Evolutionary conservation across 495 filamentous ascomycete species (phyloP).

Genomic region (Letharia lupina): DNA sequence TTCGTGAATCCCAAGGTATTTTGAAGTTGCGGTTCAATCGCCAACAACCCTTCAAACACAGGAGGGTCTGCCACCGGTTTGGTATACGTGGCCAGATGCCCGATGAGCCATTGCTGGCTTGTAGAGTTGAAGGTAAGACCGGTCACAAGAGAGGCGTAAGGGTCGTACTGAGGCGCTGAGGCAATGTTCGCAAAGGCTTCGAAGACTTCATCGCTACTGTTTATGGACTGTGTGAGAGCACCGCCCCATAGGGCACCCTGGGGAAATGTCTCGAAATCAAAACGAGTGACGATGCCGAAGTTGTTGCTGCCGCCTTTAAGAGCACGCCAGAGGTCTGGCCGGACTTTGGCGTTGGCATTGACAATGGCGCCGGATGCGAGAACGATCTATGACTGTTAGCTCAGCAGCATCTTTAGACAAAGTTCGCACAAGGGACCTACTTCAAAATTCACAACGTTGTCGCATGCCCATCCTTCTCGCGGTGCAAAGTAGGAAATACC

Average conservation of each 20-base stretch:
- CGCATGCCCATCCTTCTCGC: constrained; percentile 29
- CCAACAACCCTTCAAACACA: constrained; percentile 25
- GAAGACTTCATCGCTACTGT: constrained; percentile 13
- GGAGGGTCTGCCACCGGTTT: constrained; percentile 27
- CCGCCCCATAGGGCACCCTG: constrained; percentile 39
- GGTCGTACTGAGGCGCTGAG: constrained; percentile 22
- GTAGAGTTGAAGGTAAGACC: constrained; percentile 20
- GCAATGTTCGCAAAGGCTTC: constrained; percentile 7
- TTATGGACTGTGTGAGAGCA: constrained; percentile 6
- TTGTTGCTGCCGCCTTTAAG: constrained; percentile 35
- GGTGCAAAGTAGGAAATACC: constrained; percentile 31
- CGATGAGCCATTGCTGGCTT: constrained; percentile 11
- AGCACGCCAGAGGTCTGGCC: constrained; percentile 30
- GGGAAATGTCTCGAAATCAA: constrained; percentile 27
- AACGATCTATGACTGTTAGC: constrained; percentile 26
- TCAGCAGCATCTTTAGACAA: neutral
- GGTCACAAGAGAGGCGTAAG: constrained; percentile 26
- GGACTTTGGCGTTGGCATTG: constrained; percentile 26
- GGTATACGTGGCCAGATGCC: constrained; percentile 26
- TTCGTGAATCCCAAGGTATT: constrained; percentile 29
- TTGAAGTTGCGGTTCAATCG: constrained; percentile 22
- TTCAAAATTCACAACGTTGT: constrained; percentile 29
- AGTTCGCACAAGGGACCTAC: neutral
- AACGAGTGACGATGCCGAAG: constrained; percentile 36
- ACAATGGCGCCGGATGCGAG: constrained; percentile 31